Evolutionary conservation across 306 rosid species (phyloP).

Genomic region (Castanospermum australe): DNA sequence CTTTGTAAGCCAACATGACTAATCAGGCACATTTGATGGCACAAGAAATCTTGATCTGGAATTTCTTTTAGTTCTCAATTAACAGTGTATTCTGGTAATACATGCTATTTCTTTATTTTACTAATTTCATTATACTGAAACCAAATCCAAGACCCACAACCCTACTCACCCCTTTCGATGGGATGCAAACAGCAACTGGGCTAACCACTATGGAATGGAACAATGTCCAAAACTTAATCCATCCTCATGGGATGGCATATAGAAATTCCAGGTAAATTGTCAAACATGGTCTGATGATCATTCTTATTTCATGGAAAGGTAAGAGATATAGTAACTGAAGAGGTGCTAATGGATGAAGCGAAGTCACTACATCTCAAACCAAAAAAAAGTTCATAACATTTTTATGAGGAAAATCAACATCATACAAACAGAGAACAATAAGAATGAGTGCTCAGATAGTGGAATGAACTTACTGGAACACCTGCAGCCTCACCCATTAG

Average conservation of each 20-base stretch:
- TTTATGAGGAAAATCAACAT: constrained; percentile 9
- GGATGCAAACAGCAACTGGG: neutral
- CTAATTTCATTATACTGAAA: neutral
- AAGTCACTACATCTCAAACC: constrained; percentile 2
- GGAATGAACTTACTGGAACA: constrained; percentile 74
- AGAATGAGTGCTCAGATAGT: constrained; percentile 20
- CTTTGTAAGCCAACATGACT: constrained; percentile 16
- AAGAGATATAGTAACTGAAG: neutral
- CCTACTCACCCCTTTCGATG: neutral
- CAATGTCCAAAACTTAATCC: neutral
- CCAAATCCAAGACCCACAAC: neutral
- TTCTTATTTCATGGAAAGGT: constrained; percentile 9
- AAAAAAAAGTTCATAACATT: neutral
- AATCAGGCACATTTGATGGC: neutral
- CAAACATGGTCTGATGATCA: neutral
- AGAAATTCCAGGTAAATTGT: neutral
- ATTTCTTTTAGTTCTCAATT: neutral
- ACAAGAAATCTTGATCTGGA: neutral
- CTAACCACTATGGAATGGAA: neutral
- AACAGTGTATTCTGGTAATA: neutral
- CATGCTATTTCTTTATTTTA: neutral
- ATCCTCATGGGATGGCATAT: neutral
- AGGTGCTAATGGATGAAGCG: neutral
- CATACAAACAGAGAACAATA: constrained; percentile 5
- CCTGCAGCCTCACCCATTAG: constrained; percentile 92